Base-by-base conservation (phyloP, 805 yeast species). In the Hemisphaericaspora nanyangensis region DNA sequence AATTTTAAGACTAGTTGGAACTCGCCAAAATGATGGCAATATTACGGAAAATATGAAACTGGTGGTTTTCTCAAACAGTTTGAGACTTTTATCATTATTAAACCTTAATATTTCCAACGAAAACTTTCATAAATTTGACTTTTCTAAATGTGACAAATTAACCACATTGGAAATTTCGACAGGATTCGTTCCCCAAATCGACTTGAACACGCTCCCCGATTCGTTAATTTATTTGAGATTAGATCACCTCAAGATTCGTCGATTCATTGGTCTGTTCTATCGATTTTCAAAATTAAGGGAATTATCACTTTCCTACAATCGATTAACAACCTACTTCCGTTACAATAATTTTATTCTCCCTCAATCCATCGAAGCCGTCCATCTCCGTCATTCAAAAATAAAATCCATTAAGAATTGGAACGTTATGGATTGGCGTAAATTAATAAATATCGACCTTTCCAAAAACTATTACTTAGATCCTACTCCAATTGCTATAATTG, bases 401-500 rank as follows among this genome's bases (percentile, higher is more conserved):
- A 33, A 26, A 26, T 12, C 27, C 6, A 16, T 33, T 17, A 12
- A 26, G 15, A 22, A 15, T 16, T 7, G 28, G 16, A 33, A 33
- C 17, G 17, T 33, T 8, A 17, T 15, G 16, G 20, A 33, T 16
- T 33, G 35, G 16, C 20, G 6, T n/a, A 27, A 16, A 17, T 15
- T 33, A 13, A n/a, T 26, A 8, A 17, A 33, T 16, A 27, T 33
- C 17, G 18, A 20, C 24, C n/a, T 33, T 15, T 22, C 19, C 13
- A 24, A 24, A 17, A 33, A 33, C 17, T 24, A 11, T 8, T 17
- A 27, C 15, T 15, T 33, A 27, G 29, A 33, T 26, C 35, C 35
- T 3, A 24, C 6, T 13, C 16, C 12, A 15, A 18, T 33, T n/a
- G 35, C 27, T 6, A 26, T 7, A 13, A 17, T 33, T 33, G 35